Evolutionary conservation across 371 early-diverging fungal species (phyloP).

Genomic region (Parasitella parasitica): DNA sequence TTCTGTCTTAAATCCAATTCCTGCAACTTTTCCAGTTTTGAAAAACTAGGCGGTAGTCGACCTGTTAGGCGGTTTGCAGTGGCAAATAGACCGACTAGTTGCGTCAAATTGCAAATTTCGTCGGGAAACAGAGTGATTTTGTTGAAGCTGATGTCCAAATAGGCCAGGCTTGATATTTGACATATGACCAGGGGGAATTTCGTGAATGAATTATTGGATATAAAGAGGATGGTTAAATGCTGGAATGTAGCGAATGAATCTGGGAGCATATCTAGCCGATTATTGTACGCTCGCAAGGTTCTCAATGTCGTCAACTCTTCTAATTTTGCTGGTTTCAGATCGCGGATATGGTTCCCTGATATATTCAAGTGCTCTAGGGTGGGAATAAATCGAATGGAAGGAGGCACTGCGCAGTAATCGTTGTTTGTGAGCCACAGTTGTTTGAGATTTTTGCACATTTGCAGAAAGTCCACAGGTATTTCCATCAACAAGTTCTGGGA

Average conservation of each 20-base stretch:
- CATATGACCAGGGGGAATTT: constrained; percentile 49
- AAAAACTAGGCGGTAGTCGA: constrained; percentile 64
- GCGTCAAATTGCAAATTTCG: constrained; percentile 65
- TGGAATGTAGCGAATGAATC: constrained; percentile 53
- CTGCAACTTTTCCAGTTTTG: constrained; percentile 60
- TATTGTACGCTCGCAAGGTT: constrained; percentile 70
- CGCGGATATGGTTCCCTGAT: constrained; percentile 72
- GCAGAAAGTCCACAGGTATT: constrained; percentile 73
- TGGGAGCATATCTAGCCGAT: constrained; percentile 68
- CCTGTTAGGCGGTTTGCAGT: constrained; percentile 77
- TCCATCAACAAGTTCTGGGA: constrained; percentile 74
- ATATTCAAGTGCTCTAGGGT: constrained; percentile 70
- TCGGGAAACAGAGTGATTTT: constrained; percentile 74
- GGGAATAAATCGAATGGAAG: constrained; percentile 55
- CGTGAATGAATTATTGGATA: constrained; percentile 81
- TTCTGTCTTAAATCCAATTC: constrained; percentile 81
- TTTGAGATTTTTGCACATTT: constrained; percentile 63
- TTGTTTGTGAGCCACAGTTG: constrained; percentile 72
- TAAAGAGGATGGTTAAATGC: constrained; percentile 62
- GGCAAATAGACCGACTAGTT: constrained; percentile 65
- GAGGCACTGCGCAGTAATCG: constrained; percentile 62
- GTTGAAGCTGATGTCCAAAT: constrained; percentile 85
- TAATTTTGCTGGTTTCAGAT: constrained; percentile 59
- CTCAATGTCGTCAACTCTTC: constrained; percentile 55
- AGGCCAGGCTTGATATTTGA: constrained; percentile 57